Base-by-base conservation (phyloP, 1,284 basidiomycete species). In the Fistulinella staudtii region DNA sequence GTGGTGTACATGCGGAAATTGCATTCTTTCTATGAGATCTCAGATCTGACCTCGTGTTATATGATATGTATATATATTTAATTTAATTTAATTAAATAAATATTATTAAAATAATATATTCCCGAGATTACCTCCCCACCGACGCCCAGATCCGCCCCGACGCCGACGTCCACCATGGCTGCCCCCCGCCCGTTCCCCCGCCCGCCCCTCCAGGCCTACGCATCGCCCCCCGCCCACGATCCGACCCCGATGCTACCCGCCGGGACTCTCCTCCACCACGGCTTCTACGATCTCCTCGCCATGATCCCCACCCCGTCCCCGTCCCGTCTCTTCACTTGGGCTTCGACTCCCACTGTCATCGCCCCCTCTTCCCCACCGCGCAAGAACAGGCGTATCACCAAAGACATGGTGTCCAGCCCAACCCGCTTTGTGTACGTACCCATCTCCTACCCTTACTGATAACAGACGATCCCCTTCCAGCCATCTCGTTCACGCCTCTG, bases 401-500 rank as follows among this genome's bases (percentile, higher is more conserved):
- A 92, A 66, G 81, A 88, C 57, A 87, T 89, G 81, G 85, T 94
- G 5, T 89, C 89, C 11, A 78, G 73, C 52, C 92, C 92, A 2
- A 88, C 75, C 18, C 84, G 81, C 55, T 93, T 93, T 63, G 74
- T 89, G 91, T 93, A 71, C 67, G 89, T 78, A 8, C 24, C 17
- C 1, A 11, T 14, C 41, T 46, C 31, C 36, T 15, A 20, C 50
- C 41, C 39, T 47, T 51, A 50, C 47, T 49, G 49, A 58, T 53
- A 58, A 31, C n/a, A n/a, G n/a, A n/a, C 45, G 51, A 56, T 45
- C 42, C 54, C 36, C 52, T 37, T 43, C 27, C 57, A 94, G 92
- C 40, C 94, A 97, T 67, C 77, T 95, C 49, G 85, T 94, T 18
- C 93, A 97, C 68, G 92, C 94, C 15, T 93, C 90, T 46, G 90